Evolutionary conservation across 177 flowering plant genomes (phyloP).

Genomic region (Tripterygium wilfordii): DNA sequence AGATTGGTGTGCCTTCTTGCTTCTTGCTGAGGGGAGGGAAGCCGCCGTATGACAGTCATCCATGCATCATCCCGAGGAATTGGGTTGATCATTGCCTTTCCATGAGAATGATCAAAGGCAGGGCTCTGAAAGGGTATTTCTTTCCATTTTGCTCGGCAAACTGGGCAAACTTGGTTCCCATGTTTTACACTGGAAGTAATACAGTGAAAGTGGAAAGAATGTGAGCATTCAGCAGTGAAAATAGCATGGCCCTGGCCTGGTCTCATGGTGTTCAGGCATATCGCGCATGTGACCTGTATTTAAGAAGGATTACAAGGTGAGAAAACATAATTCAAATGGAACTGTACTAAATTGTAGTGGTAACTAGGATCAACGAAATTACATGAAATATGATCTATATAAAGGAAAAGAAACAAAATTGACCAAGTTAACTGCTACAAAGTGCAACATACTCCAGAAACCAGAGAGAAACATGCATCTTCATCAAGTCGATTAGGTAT

Average conservation of each 20-base stretch:
- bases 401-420: no score
- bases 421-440: no score
- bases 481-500: no score
- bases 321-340: background rate
- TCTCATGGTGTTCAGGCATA: conserved; percentile 72
- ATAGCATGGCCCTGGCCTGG: conserved; percentile 89
- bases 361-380: background rate
- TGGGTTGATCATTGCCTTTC: conserved; percentile 33
- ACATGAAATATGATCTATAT: no score
- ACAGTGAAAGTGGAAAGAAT: conserved; percentile 86
- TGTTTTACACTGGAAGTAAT: conserved; percentile 85
- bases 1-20: conserved; percentile 33
- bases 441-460: no score
- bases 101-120: conserved; percentile 23
- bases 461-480: no score
- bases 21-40: conserved; percentile 42
- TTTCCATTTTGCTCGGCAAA: conserved; percentile 92
- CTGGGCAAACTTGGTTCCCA: conserved; percentile 79
- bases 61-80: conserved; percentile 48
- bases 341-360: background rate
- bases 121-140: conserved; percentile 70
- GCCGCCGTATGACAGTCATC: conserved; percentile 41
- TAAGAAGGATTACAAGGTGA: conserved; percentile 1
- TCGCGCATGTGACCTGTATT: conserved; percentile 74
- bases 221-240: conserved; percentile 92